Conservation (phyloP, 306 rosid genomes). For the Myrica gale region DNA sequence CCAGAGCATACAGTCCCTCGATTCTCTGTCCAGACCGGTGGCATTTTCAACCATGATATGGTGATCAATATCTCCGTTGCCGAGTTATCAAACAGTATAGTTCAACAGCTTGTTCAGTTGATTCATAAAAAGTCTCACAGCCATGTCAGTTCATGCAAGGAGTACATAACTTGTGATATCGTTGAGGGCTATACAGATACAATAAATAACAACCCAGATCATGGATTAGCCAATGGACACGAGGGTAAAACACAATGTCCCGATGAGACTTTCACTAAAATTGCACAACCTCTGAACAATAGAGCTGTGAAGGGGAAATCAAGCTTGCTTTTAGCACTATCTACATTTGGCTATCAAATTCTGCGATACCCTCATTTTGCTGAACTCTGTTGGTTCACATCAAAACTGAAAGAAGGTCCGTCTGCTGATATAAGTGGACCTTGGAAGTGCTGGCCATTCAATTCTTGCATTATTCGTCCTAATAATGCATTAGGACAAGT, state of each 20-base stretch:
- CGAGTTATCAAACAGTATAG: slow-evolving; percentile 62
- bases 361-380: slow-evolving; percentile 89
- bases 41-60: slow-evolving; percentile 52
- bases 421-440: slow-evolving; percentile 82
- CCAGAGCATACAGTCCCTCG: slow-evolving; percentile 59
- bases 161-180: slow-evolving; percentile 29
- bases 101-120: slow-evolving; percentile 64
- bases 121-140: slow-evolving; percentile 72
- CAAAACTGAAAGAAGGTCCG: slow-evolving; percentile 88
- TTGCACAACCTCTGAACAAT: slow-evolving; percentile 46
- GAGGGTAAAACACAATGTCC: slow-evolving; percentile 34
- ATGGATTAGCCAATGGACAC: slow-evolving; percentile 32
- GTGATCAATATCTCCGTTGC: slow-evolving; percentile 54
- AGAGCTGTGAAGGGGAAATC: slow-evolving; percentile 69
- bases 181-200: slow-evolving; percentile 29
- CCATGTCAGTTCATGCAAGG: slow-evolving; percentile 29
- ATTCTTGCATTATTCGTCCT: slow-evolving; percentile 82
- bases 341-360: slow-evolving; percentile 89
- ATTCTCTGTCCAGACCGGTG: slow-evolving; percentile 68
- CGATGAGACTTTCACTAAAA: slow-evolving; percentile 42
- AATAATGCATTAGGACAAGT: slow-evolving; percentile 46
- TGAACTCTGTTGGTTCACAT: slow-evolving; percentile 96
- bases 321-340: slow-evolving; percentile 63
- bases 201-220: slow-evolving; percentile 30
- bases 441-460: slow-evolving; percentile 99